Evolutionary conservation across 129 eudicot species (phyloP), one percentile per base, ranked within the genome.

Genomic region (Cynara cardunculus): DNA sequence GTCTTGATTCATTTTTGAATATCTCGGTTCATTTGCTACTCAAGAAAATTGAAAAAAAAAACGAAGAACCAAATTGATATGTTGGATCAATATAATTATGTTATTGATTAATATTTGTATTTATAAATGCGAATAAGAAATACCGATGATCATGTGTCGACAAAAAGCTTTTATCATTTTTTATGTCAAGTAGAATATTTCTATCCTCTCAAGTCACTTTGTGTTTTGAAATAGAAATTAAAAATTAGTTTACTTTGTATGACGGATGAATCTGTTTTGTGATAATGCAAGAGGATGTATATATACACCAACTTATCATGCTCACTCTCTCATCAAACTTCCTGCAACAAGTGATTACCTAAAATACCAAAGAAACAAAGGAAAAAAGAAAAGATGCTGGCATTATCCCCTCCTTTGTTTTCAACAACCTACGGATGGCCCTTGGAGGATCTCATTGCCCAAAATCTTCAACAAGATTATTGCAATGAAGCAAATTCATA

Each of bases 391-490:
- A 65, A 66, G 80, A 74, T 82, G 75, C 37, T 69, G 32, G 76
- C 71, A 49, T 6, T 68, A 69, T 49, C 85, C 31, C 77, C 77
- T 70, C 49, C 71, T 1, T 69, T 75, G 68, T 66, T 56, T 80
- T 61, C 85, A 66, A 67, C 85, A 7, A 30, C 85, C 69, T 44
- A 67, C 67, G 77, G 78, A 71, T 82, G 86, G 86, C 77, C 78
- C 9, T 76, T 82, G 72, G 80, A 74, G 37, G 80, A 82, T 77
- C 25, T 56, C 78, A 70, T 76, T 10, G 28, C 79, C 84, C 44
- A 66, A 61, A 73, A 39, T 74, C 73, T 22, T 27, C 80, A 73
- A 65, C 73, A 61, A 5, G 75, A 28, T 67, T 66, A 66, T 74
- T 66, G 34, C 74, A 32, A 74, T 77, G 82, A 77, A 56, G 82